Evolutionary conservation across 1,139 yeast genomes (phyloP).

Genomic region (Lizanozyma gosingica): DNA sequence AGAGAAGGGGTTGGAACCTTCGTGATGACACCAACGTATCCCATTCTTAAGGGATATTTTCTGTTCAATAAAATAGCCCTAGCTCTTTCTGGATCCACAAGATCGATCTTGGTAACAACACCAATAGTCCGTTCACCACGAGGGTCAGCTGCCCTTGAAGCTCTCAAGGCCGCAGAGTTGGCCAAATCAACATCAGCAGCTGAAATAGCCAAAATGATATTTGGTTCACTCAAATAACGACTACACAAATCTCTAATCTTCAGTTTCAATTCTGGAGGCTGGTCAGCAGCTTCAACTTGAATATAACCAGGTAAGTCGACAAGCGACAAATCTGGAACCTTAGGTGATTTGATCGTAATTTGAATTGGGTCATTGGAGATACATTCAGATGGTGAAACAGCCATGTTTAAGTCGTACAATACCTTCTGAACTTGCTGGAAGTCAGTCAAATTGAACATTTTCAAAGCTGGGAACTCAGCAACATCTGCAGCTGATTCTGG

Average conservation of each 20-base stretch:
- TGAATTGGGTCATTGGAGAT: conserved; percentile 90
- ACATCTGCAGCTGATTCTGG: conserved; percentile 76
- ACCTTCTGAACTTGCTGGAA: conserved; percentile 82
- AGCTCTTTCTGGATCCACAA: conserved; percentile 73
- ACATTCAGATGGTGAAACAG: conserved; percentile 80
- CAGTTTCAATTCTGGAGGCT: conserved; percentile 73
- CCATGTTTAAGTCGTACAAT: conserved; percentile 78
- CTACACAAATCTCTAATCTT: conserved; percentile 77
- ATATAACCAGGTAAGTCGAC: conserved; percentile 97
- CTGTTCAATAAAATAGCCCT: conserved; percentile 60
- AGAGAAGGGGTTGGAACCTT: conserved; percentile 47
- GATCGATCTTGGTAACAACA: conserved; percentile 86
- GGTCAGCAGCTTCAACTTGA: conserved; percentile 94
- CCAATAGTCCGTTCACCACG: conserved; percentile 93
- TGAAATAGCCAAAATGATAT: conserved; percentile 88
- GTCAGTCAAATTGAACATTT: conserved; percentile 73
- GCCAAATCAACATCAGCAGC: conserved; percentile 98
- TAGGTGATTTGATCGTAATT: conserved; percentile 81
- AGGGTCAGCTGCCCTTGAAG: conserved; percentile 90
- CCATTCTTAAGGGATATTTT: conserved; percentile 87
- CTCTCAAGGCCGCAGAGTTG: conserved; percentile 86
- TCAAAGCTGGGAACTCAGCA: conserved; percentile 91
- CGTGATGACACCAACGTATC: conserved; percentile 95
- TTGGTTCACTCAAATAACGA: conserved; percentile 81
- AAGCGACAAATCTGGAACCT: conserved; percentile 86